Evolutionary conservation across 2,329 filamentous ascomycete species (phyloP), one percentile per base, ranked within the genome.

Genomic region (Orbilia javanica): DNA sequence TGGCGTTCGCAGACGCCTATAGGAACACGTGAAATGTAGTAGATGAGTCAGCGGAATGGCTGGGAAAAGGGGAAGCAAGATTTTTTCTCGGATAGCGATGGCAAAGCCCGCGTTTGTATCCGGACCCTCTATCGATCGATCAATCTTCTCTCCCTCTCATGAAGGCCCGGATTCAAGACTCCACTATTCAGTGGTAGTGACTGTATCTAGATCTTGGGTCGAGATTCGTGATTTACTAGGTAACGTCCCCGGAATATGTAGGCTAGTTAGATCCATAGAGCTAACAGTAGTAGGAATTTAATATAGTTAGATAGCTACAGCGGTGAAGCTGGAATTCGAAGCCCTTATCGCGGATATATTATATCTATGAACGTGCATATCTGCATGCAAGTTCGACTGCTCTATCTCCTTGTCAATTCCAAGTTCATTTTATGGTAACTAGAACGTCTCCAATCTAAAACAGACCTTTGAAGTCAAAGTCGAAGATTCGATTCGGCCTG

Each of bases 1-100:
- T 77, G 73, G 73, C 66, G 66, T 77, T 65, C 44, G 48, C 66
- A 65, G 50, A 57, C 52, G 48, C 63, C 57, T 50, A 71, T 50
- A 44, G 27, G 62, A 25, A 34, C 66, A 77, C 73, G 66, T 77
- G 73, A 44, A 66, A 48, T 39, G 36, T 15, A 57, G 8, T 74
- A 6, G 27, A 63, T 77, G 65, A 77, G 20, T 77, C 64, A 76
- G 72, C 64, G 64, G 55, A 25, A 34, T 25, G 27, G 57, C 57
- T 27, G 46, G 46, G 31, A 48, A 70, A 64, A 57, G 65, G 72
- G 55, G 65, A 60, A 68, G 46, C 13, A 13, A 46, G 20, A 29
- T 18, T 68, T 39, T 57, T 57, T 31, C n/a, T 62, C 50, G 34
- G 29, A 63, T 72, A n/a, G 42, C 39, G 53, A 70, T 55, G 27